Evolutionary conservation across 768 basidiomycete species (phyloP).

Genomic region (Leucocoprinus birnbaumii): DNA sequence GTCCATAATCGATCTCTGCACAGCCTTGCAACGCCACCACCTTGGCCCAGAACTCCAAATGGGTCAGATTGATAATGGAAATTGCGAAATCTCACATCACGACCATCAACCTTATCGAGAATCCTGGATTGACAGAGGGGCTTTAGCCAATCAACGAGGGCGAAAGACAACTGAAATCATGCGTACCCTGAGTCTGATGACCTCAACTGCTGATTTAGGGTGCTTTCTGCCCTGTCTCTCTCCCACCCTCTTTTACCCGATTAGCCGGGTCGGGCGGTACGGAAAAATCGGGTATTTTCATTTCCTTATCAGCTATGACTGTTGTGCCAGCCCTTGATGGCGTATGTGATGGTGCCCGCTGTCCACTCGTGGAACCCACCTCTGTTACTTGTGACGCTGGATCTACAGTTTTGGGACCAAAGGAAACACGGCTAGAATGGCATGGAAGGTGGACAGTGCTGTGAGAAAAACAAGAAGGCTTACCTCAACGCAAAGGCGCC

Average conservation of each 20-base stretch:
- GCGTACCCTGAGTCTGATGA: conserved; percentile 10
- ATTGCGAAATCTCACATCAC: neutral
- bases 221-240: conserved; percentile 1
- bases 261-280: conserved; percentile 10
- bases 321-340: conserved; percentile 1
- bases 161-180: conserved; percentile 5
- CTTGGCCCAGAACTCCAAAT: conserved; percentile 7
- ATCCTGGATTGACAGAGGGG: conserved; percentile 9
- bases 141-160: neutral
- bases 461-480: too few species aligned
- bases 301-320: conserved; percentile 8
- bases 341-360: conserved; percentile 10
- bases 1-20: conserved; percentile 8
- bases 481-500: too few species aligned
- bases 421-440: too few species aligned
- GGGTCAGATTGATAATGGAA: neutral
- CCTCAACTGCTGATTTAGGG: conserved; percentile 10
- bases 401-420: neutral
- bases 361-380: neutral
- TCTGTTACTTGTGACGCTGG: neutral
- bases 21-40: conserved; percentile 9
- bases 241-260: conserved; percentile 7
- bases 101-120: conserved; percentile 4
- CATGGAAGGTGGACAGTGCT: too few species aligned
- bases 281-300: conserved; percentile 13